Percentiles rank a stretch among this genome's conserved stretches.
phyloP scores from a whole-genome alignment of 352 stramenopile species.

The Pythium periplocum region DNA sequence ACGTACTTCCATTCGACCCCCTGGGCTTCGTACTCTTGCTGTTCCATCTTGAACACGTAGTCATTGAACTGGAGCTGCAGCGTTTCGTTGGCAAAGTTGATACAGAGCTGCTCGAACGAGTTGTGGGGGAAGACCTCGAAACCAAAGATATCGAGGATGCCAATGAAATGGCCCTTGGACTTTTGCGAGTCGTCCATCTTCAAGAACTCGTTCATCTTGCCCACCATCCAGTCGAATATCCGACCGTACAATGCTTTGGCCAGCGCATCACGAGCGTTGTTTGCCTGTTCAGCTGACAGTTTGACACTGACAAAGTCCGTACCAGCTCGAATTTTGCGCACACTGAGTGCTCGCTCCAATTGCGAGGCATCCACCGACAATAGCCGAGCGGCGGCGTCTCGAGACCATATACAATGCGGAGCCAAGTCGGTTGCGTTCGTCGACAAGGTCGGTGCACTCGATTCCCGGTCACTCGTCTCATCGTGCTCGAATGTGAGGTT shows the following conservation, averaged over 20 bases:
- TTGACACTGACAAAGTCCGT: constrained; percentile 85
- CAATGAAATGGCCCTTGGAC: constrained; percentile 75
- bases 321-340: constrained; percentile 74
- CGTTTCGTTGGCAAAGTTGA: constrained; percentile 89
- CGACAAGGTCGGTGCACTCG: constrained; percentile 17
- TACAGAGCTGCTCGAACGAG: constrained; percentile 89
- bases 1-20: constrained; percentile 85
- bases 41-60: constrained; percentile 86
- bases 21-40: constrained; percentile 78
- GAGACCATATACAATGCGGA: constrained; percentile 60
- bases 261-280: constrained; percentile 77
- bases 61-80: constrained; percentile 88
- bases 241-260: constrained; percentile 85
- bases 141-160: constrained; percentile 91
- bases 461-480: constrained; percentile 50
- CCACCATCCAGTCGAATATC: constrained; percentile 90
- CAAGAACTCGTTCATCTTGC: constrained; percentile 80
- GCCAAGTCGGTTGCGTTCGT: constrained; percentile 40
- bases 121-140: constrained; percentile 91
- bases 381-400: constrained; percentile 61
- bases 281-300: constrained; percentile 73
- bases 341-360: constrained; percentile 67
- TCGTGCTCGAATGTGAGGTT: constrained; percentile 86
- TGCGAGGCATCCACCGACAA: constrained; percentile 67
- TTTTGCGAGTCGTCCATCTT: constrained; percentile 76